phyloP scores from a whole-genome alignment of 768 basidiomycete species.

The Amylocystis lapponica region DNA sequence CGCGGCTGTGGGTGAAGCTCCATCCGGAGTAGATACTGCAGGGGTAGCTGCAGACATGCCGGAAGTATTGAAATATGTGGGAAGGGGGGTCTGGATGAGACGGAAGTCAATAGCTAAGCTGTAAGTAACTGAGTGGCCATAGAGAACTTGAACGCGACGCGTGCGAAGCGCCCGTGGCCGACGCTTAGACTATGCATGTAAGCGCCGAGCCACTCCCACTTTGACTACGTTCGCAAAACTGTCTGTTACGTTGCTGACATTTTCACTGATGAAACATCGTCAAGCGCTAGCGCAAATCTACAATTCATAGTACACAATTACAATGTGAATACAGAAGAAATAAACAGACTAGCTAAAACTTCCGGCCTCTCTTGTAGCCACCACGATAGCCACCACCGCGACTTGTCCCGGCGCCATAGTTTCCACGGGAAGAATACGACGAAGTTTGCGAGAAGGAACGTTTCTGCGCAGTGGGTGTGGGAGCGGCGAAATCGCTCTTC shows the following conservation, averaged over 20 bases:
- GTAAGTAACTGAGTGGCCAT: not conserved
- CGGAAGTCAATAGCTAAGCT: not conserved
- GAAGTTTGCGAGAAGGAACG: slow-evolving; percentile 12
- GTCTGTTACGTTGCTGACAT: no score
- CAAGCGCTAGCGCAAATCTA: no score
- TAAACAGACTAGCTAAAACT: not conserved
- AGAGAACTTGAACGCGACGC: no score
- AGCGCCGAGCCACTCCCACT: no score
- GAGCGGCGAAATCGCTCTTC: slow-evolving; percentile 4
- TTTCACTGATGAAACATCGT: no score
- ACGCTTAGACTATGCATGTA: no score
- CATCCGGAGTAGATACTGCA: slow-evolving; percentile 45
- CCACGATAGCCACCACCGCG: slow-evolving; percentile 9
- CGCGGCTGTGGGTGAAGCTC: slow-evolving; percentile 30
- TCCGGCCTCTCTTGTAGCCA: slow-evolving; percentile 6
- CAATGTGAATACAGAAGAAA: no score
- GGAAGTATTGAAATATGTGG: not conserved
- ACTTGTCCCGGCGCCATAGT: slow-evolving; percentile 3
- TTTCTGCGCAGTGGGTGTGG: slow-evolving; percentile 14
- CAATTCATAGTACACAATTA: no score
- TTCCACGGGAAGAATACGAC: slow-evolving; percentile 3
- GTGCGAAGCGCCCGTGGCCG: no score
- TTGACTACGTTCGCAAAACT: no score
- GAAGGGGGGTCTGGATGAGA: not conserved
- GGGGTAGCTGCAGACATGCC: slow-evolving; percentile 47